These are phyloP conservation scores for Hordeum marinum DNA, from an alignment of 176 grass and related monocot species.

Conservation along the genomic window DNA sequence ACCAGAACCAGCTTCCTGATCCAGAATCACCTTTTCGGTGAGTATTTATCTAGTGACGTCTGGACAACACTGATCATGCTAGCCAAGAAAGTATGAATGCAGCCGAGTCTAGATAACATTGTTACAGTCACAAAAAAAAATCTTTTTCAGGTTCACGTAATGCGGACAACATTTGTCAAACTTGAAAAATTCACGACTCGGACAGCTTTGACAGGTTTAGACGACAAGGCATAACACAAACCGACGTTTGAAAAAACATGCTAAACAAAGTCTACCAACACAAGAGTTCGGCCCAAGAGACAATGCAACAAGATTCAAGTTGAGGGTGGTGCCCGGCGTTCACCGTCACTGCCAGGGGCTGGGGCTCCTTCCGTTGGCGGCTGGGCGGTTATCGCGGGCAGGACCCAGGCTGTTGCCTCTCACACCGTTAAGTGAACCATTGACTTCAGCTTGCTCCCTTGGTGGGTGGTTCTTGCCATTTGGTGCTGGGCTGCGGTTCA, in stretches of 20 bases:
- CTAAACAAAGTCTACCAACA: background rate
- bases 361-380: slow-evolving; percentile 34
- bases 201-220: background rate
- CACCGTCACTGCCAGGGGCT: slow-evolving; percentile 31
- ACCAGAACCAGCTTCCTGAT: no score
- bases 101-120: background rate
- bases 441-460: slow-evolving; percentile 37
- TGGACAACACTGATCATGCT: no score
- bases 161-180: background rate
- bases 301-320: background rate
- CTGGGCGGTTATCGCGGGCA: slow-evolving; percentile 1
- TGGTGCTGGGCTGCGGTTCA: slow-evolving; percentile 29
- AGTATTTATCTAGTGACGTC: no score
- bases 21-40: no score
- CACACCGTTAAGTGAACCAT: slow-evolving; percentile 24
- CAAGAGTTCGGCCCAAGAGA: background rate
- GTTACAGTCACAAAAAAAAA: background rate
- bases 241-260: background rate
- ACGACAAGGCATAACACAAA: background rate
- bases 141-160: background rate
- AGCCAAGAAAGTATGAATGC: background rate
- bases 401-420: slow-evolving; percentile 20
- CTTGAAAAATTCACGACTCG: background rate
- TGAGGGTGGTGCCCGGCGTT: background rate
- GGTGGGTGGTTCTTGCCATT: slow-evolving; percentile 32